A percentile compares a stretch with the other conserved stretches of the same genome.
These are phyloP conservation scores for Tolypocladium tropicale DNA, from an alignment of 2,329 filamentous ascomycete species.

Conservation along the genomic window DNA sequence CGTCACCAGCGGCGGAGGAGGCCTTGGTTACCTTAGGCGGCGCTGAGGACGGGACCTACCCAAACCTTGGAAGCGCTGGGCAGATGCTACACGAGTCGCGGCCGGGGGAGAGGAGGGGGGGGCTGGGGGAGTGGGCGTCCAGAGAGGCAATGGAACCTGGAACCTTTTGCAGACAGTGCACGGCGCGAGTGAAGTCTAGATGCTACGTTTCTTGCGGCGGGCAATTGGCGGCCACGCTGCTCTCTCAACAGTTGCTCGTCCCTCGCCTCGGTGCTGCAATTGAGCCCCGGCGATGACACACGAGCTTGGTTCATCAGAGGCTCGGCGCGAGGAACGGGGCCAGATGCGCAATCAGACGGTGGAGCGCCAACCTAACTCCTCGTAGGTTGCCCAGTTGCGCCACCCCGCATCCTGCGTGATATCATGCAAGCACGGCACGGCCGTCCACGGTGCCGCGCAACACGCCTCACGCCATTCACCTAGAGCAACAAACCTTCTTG, in stretches of 20 bases:
- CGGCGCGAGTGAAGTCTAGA: no score
- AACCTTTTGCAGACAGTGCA: background rate
- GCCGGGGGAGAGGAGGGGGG: background rate
- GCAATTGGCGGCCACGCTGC: background rate
- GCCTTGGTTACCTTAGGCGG: no score
- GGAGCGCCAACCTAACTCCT: background rate
- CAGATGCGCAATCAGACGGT: background rate
- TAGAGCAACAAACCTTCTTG: no score
- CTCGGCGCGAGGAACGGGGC: no score
- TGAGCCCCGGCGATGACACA: no score
- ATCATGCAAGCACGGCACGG: background rate
- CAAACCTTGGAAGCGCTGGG: background rate
- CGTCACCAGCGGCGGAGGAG: background rate
- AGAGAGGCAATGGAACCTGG: no score
- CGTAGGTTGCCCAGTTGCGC: background rate
- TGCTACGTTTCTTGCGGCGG: no score
- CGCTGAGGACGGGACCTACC: no score
- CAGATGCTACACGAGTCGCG: background rate
- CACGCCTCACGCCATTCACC: background rate
- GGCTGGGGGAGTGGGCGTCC: background rate
- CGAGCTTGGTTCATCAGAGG: no score
- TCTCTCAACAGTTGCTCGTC: no score
- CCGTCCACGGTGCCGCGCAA: background rate
- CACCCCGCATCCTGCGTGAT: background rate
- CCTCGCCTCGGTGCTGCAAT: no score